Evolutionary conservation across 305 asterid species (phyloP).

Genomic region (Rubia balearica): DNA sequence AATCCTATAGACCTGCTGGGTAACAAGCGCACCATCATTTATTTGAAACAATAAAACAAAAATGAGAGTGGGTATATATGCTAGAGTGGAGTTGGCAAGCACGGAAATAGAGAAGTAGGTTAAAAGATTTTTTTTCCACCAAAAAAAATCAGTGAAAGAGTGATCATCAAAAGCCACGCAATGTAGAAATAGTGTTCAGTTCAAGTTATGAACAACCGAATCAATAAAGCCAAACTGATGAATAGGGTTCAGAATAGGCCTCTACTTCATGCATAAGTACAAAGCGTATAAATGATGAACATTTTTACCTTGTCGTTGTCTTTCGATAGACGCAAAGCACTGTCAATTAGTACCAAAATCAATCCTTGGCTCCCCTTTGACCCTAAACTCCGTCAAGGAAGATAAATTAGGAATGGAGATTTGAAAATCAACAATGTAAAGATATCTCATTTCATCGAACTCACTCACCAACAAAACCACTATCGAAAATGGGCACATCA

Average conservation of each 20-base stretch:
- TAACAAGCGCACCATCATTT: background rate
- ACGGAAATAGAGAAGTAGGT: background rate
- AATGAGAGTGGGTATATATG: background rate
- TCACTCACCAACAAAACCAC: constrained; percentile 34
- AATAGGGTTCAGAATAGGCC: background rate
- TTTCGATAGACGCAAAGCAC: constrained; percentile 60
- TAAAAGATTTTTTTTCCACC: background rate
- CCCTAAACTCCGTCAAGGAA: too few species aligned
- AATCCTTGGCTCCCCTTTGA: too few species aligned
- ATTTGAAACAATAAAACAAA: background rate
- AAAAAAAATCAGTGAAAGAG: background rate
- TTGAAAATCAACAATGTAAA: constrained; percentile 20
- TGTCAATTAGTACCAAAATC: constrained; percentile 35
- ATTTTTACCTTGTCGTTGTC: constrained; percentile 86
- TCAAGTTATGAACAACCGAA: background rate
- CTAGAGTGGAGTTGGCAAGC: background rate
- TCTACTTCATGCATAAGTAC: background rate
- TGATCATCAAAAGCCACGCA: background rate
- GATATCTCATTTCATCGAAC: constrained; percentile 12
- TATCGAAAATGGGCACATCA: constrained; percentile 32
- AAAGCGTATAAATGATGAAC: background rate
- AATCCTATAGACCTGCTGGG: background rate
- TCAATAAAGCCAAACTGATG: constrained; percentile 3
- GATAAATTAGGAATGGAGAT: background rate
- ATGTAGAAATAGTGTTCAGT: background rate